Evolutionary conservation across 1,284 basidiomycete genomes (phyloP).

Genomic region (Afroboletus lepidellus): DNA sequence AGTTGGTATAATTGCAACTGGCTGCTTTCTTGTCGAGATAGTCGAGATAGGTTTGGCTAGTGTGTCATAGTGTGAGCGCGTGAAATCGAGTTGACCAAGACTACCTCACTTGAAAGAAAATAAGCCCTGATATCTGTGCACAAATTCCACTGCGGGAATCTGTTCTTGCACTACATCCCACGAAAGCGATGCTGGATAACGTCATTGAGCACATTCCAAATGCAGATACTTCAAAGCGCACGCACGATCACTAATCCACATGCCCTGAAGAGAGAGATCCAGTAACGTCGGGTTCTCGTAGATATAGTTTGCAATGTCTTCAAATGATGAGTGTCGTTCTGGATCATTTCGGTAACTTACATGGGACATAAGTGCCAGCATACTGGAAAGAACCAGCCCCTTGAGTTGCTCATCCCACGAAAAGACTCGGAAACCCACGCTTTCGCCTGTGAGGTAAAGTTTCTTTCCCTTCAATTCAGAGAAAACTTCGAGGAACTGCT

Average conservation of each 20-base stretch:
- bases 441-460: constrained; percentile 67
- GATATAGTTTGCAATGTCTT: constrained; percentile 75
- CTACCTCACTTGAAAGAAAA: constrained; percentile 63
- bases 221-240: neutral
- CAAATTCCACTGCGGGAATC: constrained; percentile 69
- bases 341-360: constrained; percentile 20
- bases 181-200: constrained; percentile 48
- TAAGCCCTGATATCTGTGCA: constrained; percentile 65
- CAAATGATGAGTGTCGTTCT: neutral
- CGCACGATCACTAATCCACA: constrained; percentile 73
- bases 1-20: constrained; percentile 62
- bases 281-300: constrained; percentile 54
- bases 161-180: constrained; percentile 62
- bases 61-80: neutral
- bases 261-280: constrained; percentile 60
- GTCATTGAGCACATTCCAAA: neutral
- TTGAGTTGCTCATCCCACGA: neutral
- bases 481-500: constrained; percentile 75
- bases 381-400: constrained; percentile 39
- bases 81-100: neutral
- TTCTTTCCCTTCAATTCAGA: constrained; percentile 69
- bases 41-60: constrained; percentile 61
- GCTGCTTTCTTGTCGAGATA: constrained; percentile 53
- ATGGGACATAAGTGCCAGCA: constrained; percentile 61
- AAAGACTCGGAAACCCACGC: constrained; percentile 47